phyloP scores from a whole-genome alignment of 2,329 filamentous ascomycete genomes.

The Amphichorda felina region DNA sequence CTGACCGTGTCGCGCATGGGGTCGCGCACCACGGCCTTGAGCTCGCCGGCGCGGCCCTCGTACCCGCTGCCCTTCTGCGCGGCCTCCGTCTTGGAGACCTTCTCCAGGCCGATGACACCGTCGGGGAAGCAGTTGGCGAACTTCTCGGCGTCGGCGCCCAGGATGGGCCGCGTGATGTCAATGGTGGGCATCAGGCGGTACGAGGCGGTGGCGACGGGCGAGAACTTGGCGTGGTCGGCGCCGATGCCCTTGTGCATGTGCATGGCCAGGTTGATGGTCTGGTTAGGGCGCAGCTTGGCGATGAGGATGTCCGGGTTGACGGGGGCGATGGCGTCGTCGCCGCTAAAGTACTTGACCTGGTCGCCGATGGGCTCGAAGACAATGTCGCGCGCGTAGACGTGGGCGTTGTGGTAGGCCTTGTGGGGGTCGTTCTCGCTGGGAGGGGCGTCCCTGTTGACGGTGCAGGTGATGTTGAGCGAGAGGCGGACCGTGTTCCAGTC shows the following conservation, averaged over 20 bases:
- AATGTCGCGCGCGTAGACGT: constrained; percentile 70
- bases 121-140: constrained; percentile 81
- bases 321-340: constrained; percentile 56
- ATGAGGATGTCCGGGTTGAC: constrained; percentile 89
- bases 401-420: constrained; percentile 77
- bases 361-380: constrained; percentile 64
- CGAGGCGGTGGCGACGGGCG: constrained; percentile 85
- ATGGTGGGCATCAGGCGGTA: constrained; percentile 89
- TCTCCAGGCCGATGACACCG: constrained; percentile 75
- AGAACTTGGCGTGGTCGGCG: constrained; percentile 93
- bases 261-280: constrained; percentile 75
- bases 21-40: constrained; percentile 78
- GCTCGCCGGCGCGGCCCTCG: constrained; percentile 63
- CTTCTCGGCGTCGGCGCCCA: constrained; percentile 78
- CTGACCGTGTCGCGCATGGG: constrained; percentile 93
- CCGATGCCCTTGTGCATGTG: constrained; percentile 94
- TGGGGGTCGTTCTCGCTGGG: constrained; percentile 67
- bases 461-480: constrained; percentile 67
- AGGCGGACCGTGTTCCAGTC: constrained; percentile 87
- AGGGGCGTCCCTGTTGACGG: constrained; percentile 60
- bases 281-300: constrained; percentile 84
- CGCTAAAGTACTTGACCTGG: constrained; percentile 58
- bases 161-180: constrained; percentile 68
- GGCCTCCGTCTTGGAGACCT: constrained; percentile 57
- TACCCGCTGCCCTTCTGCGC: constrained; percentile 48